These are phyloP conservation scores for Lactarius hengduanensis DNA, from an alignment of 768 basidiomycete genomes.

Conservation along the genomic window DNA sequence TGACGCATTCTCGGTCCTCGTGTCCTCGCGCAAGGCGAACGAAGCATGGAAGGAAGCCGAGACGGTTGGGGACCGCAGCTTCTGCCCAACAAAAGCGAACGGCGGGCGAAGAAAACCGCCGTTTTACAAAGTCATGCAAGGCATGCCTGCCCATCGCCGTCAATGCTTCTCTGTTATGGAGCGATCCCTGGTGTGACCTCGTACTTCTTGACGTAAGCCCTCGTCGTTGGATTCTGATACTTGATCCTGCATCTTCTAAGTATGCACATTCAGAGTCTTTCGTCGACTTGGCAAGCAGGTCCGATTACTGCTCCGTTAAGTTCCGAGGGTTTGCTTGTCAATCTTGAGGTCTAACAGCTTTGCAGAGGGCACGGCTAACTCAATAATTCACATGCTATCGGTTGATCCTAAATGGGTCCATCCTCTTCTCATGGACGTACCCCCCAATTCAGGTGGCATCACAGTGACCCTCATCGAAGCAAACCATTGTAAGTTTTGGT, in stretches of 20 bases:
- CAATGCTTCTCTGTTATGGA: slow-evolving; percentile 93
- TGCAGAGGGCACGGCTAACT: slow-evolving; percentile 77
- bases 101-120: slow-evolving; percentile 73
- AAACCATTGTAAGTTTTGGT: slow-evolving; percentile 72
- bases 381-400: slow-evolving; percentile 87
- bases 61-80: slow-evolving; percentile 47
- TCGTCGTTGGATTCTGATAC: not conserved
- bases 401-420: slow-evolving; percentile 90
- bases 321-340: slow-evolving; percentile 7
- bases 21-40: slow-evolving; percentile 82
- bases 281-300: slow-evolving; percentile 83
- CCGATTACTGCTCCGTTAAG: slow-evolving; percentile 90
- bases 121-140: slow-evolving; percentile 93
- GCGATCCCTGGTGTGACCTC: slow-evolving; percentile 84
- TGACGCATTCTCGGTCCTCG: slow-evolving; percentile 77
- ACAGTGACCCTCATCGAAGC: slow-evolving; percentile 94
- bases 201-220: slow-evolving; percentile 82
- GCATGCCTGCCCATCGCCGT: slow-evolving; percentile 99
- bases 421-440: slow-evolving; percentile 76
- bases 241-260: slow-evolving; percentile 39
- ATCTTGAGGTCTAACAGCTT: not conserved
- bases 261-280: slow-evolving; percentile 96
- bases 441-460: slow-evolving; percentile 84
- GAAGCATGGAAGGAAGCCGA: slow-evolving; percentile 84
- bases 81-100: slow-evolving; percentile 46